Percentiles rank a stretch among this genome's conserved stretches.
Conservation (phyloP, 768 basidiomycete species). For the Coprinopsis marcescibilis region DNA sequence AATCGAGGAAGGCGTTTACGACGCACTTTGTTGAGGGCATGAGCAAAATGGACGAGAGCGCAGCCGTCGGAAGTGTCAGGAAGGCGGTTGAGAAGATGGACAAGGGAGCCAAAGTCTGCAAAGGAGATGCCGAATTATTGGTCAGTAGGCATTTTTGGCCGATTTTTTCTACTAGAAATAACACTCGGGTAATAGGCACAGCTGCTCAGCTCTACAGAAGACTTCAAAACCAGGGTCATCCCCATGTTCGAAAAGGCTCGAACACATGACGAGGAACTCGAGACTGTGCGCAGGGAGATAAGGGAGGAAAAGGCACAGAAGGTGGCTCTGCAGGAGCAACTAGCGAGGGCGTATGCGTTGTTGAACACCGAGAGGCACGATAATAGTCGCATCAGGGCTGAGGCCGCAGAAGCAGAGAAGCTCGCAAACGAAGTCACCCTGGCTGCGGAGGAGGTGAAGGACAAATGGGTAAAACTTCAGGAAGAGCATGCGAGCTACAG, state of each 20-base stretch:
- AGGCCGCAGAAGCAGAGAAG: slow-evolving; percentile 17
- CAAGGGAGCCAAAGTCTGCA: slow-evolving; percentile 21
- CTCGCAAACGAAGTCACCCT: slow-evolving; percentile 22
- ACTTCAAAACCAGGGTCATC: slow-evolving; percentile 36
- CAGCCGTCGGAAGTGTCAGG: slow-evolving; percentile 30
- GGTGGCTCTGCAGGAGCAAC: slow-evolving; percentile 12
- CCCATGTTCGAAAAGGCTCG: slow-evolving; percentile 30
- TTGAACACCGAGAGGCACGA: slow-evolving; percentile 16
- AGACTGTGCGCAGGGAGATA: not conserved
- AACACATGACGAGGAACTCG: slow-evolving; percentile 24
- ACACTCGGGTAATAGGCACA: slow-evolving; percentile 17
- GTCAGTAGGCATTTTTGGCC: slow-evolving; percentile 20
- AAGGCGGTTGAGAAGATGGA: slow-evolving; percentile 30
- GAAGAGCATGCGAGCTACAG: slow-evolving; percentile 14
- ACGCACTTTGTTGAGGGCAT: slow-evolving; percentile 27
- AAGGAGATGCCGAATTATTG: slow-evolving; percentile 19
- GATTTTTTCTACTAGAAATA: not conserved
- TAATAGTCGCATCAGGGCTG: slow-evolving; percentile 16
- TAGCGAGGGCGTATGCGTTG: slow-evolving; percentile 12
- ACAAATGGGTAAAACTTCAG: slow-evolving; percentile 18
- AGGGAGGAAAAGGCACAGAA: slow-evolving; percentile 10
- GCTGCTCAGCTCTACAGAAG: slow-evolving; percentile 30
- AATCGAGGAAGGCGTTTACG: slow-evolving; percentile 17
- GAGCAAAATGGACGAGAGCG: slow-evolving; percentile 26
- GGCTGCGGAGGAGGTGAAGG: slow-evolving; percentile 22